Percentiles rank a stretch among this genome's conserved stretches.
Conservation (phyloP, 2,329 filamentous ascomycete species). For the Ramularia endophylla region DNA sequence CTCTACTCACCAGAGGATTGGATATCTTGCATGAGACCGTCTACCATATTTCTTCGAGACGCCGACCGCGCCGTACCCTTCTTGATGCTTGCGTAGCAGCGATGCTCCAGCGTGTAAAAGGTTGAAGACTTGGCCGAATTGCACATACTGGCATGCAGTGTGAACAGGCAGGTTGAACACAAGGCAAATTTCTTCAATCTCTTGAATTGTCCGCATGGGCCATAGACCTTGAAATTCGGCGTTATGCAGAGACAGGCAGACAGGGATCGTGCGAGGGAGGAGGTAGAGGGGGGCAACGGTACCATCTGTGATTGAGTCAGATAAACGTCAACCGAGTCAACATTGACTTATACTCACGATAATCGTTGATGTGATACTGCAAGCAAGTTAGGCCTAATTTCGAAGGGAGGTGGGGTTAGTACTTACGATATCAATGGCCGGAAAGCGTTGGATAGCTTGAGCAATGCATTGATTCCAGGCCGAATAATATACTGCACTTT, state of each 20-base stretch:
- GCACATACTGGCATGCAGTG: constrained; percentile 54
- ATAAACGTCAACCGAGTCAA: no score
- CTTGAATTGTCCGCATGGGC: constrained; percentile 56
- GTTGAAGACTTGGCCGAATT: constrained; percentile 63
- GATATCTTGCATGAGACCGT: constrained; percentile 57
- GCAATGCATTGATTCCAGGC: constrained; percentile 65
- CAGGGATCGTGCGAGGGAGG: constrained; percentile 54
- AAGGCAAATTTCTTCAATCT: constrained; percentile 55
- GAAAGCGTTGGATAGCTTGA: constrained; percentile 54
- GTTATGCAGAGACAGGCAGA: constrained; percentile 59
- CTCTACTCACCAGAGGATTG: constrained; percentile 67
- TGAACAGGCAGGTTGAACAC: constrained; percentile 56
- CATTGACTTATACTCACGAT: no score
- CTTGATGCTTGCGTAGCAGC: constrained; percentile 58
- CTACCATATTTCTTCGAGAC: constrained; percentile 62
- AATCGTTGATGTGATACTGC: constrained; percentile 62
- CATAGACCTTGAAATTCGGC: constrained; percentile 63
- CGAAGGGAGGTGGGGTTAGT: no score
- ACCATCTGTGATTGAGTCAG: no score
- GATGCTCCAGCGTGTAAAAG: constrained; percentile 58
- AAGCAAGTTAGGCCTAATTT: no score
- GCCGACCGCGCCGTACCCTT: constrained; percentile 59
- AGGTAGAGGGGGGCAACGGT: constrained; percentile 57
- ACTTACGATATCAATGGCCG: constrained; percentile 47
- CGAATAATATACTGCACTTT: constrained; percentile 60